Evolutionary conservation across 176 grass and related monocot genomes (phyloP).

Genomic region (Eleusine coracana): DNA sequence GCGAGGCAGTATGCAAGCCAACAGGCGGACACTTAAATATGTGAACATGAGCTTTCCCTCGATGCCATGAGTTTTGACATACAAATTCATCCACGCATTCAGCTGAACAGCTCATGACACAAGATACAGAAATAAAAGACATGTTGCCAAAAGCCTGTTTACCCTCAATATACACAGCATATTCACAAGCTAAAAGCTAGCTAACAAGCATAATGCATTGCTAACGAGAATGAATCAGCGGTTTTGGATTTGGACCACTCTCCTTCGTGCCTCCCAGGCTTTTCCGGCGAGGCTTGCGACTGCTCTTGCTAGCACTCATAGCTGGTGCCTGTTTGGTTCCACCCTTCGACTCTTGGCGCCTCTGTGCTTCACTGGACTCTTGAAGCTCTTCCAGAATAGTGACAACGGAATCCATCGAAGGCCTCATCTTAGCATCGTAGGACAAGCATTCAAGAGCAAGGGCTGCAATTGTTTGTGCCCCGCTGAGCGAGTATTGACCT

Average conservation of each 20-base stretch:
- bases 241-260: slow-evolving; percentile 34
- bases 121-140: background rate
- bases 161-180: slow-evolving; percentile 40
- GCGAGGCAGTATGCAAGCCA: background rate
- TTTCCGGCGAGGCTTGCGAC: slow-evolving; percentile 34
- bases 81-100: slow-evolving; percentile 23
- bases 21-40: background rate
- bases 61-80: slow-evolving; percentile 39
- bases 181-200: slow-evolving; percentile 53
- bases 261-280: slow-evolving; percentile 41
- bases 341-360: slow-evolving; percentile 36
- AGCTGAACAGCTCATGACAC: slow-evolving; percentile 15
- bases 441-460: slow-evolving; percentile 63
- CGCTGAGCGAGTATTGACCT: slow-evolving; percentile 60
- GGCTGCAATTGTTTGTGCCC: slow-evolving; percentile 61
- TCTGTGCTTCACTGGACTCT: slow-evolving; percentile 36
- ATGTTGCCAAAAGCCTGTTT: slow-evolving; percentile 27
- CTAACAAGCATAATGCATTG: background rate
- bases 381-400: slow-evolving; percentile 59
- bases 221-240: slow-evolving; percentile 27
- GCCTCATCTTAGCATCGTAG: slow-evolving; percentile 65
- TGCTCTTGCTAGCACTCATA: slow-evolving; percentile 28
- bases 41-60: background rate
- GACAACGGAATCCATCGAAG: slow-evolving; percentile 59
- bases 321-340: slow-evolving; percentile 15